Evolutionary conservation across 1,284 basidiomycete species (phyloP).

Genomic region (Trichosporon faecale): DNA sequence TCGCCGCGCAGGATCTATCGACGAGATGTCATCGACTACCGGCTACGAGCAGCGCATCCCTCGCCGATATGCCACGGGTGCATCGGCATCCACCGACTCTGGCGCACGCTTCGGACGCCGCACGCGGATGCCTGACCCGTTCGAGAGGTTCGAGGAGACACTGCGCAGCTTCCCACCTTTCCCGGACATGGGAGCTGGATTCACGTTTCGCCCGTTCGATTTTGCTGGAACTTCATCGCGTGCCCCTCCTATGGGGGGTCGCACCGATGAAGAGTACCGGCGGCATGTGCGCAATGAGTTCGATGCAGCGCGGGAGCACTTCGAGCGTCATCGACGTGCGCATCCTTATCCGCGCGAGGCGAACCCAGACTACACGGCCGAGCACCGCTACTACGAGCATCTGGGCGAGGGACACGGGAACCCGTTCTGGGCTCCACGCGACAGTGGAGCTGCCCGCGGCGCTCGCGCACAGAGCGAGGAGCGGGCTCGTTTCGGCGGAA

Average conservation of each 20-base stretch:
- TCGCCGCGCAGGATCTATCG: neutral
- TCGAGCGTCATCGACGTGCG: neutral
- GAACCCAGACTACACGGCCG: neutral
- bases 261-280: neutral
- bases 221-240: neutral
- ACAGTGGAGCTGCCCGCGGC: neutral
- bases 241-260: neutral
- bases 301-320: neutral
- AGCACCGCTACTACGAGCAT: constrained; percentile 4
- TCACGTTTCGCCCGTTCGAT: neutral
- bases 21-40: neutral
- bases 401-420: neutral
- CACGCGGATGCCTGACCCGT: neutral
- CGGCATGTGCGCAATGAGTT: neutral
- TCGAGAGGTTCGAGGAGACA: neutral
- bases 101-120: neutral
- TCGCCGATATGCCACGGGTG: neutral
- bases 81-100: neutral
- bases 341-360: neutral
- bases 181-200: neutral
- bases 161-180: neutral
- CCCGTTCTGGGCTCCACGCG: neutral
- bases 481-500: neutral
- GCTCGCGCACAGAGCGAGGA: neutral
- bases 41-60: constrained; percentile 2